A percentile compares a stretch with the other conserved stretches of the same genome.
Conservation (phyloP, 1,284 basidiomycete genomes). For the Fomitopsis pinicola region DNA sequence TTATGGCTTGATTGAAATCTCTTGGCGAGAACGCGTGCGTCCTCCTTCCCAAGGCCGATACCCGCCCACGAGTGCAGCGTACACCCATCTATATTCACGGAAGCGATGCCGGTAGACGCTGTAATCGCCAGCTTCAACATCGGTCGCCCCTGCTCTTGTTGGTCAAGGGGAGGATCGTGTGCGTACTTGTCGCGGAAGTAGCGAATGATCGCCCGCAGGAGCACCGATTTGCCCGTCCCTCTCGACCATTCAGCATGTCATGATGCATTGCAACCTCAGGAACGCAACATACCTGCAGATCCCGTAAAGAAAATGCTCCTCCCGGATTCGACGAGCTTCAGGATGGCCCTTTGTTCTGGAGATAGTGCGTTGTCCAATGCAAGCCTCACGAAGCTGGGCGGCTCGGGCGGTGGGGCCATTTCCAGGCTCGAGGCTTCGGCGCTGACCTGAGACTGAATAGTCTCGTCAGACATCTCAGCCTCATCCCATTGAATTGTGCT, state of each 20-base stretch:
- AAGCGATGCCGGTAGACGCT: slow-evolving; percentile 83
- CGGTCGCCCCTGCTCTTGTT: neutral
- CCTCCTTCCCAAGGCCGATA: slow-evolving; percentile 80
- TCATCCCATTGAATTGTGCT: neutral
- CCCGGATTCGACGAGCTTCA: slow-evolving; percentile 48
- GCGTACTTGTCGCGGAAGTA: slow-evolving; percentile 12
- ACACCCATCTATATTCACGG: slow-evolving; percentile 89
- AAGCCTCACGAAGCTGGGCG: no score
- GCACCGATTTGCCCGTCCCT: slow-evolving; percentile 94
- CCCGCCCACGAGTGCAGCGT: slow-evolving; percentile 96
- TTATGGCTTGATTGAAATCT: slow-evolving; percentile 49
- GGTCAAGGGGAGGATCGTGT: neutral
- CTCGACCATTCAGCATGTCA: neutral
- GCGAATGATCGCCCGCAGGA: slow-evolving; percentile 85
- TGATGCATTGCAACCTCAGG: neutral
- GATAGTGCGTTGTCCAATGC: slow-evolving; percentile 23
- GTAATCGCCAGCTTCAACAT: slow-evolving; percentile 47
- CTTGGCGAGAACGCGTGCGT: slow-evolving; percentile 53
- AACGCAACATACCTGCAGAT: slow-evolving; percentile 48
- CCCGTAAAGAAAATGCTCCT: slow-evolving; percentile 78
- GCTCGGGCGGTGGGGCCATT: no score
- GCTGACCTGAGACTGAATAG: neutral
- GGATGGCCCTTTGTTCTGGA: slow-evolving; percentile 50
- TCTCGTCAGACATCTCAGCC: neutral
- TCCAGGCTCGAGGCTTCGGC: no score